Evolutionary conservation across 768 basidiomycete genomes (phyloP).

Genomic region (Dacryopinax spathularia): DNA sequence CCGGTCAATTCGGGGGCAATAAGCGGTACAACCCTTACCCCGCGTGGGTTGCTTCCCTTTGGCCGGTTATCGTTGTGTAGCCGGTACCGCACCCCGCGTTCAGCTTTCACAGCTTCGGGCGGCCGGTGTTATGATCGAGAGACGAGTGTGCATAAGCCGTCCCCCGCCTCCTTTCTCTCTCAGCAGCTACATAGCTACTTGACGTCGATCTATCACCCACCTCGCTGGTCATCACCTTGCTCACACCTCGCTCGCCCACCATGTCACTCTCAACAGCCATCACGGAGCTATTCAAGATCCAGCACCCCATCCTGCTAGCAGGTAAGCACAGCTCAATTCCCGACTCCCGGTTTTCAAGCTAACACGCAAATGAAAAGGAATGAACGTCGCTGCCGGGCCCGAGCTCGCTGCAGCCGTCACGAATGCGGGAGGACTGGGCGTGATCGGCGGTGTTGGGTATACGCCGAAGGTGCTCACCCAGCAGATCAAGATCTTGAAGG

Average conservation of each 20-base stretch:
- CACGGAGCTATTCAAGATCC: constrained; percentile 67
- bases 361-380: constrained; percentile 25
- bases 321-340: constrained; percentile 35
- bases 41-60: too few species aligned
- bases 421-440: constrained; percentile 84
- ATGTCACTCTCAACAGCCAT: constrained; percentile 52
- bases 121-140: background rate
- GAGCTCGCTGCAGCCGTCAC: constrained; percentile 82
- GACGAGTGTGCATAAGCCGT: background rate
- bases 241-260: too few species aligned
- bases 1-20: too few species aligned
- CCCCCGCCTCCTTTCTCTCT: background rate
- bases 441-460: constrained; percentile 81
- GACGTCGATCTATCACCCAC: constrained; percentile 15
- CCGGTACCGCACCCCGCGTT: too few species aligned
- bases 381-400: constrained; percentile 80
- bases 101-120: too few species aligned
- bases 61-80: too few species aligned
- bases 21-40: too few species aligned
- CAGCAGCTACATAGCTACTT: too few species aligned
- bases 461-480: constrained; percentile 66
- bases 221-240: too few species aligned
- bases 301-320: constrained; percentile 77
- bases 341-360: constrained; percentile 9
- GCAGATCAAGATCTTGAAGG: constrained; percentile 51